Evolutionary conservation across 441 rosid genomes (phyloP).

Genomic region (Aquilaria agallochum): DNA sequence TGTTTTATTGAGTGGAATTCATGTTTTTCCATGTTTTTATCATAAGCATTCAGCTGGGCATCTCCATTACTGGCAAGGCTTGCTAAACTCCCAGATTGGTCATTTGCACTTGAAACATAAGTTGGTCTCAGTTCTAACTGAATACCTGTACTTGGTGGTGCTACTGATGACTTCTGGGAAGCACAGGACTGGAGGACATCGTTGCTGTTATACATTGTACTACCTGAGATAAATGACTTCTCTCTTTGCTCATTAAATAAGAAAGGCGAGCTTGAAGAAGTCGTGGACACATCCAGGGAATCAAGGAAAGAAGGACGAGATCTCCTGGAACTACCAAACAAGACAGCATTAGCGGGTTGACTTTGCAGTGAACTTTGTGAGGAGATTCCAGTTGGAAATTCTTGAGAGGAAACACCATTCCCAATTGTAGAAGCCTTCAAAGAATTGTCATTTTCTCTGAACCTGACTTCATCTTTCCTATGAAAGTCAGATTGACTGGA

Average conservation of each 20-base stretch:
- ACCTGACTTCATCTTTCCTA: constrained; percentile 19
- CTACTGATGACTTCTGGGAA: constrained; percentile 25
- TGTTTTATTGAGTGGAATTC: constrained; percentile 48
- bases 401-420: constrained; percentile 11
- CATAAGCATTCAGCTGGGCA: constrained; percentile 22
- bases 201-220: constrained; percentile 20
- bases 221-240: constrained; percentile 26
- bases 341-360: constrained; percentile 19
- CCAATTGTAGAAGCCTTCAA: constrained; percentile 18
- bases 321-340: constrained; percentile 32
- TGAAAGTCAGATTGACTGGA: constrained; percentile 23
- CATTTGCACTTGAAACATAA: constrained; percentile 27
- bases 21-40: constrained; percentile 21
- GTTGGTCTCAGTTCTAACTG: constrained; percentile 22
- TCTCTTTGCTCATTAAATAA: constrained; percentile 30
- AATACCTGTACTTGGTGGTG: constrained; percentile 28
- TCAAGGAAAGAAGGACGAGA: constrained; percentile 84
- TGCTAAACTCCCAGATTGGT: constrained; percentile 22
- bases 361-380: constrained; percentile 26
- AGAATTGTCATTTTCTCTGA: constrained; percentile 31
- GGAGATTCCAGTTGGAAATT: constrained; percentile 10
- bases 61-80: constrained; percentile 33
- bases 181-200: constrained; percentile 14
- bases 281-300: constrained; percentile 55
- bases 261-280: constrained; percentile 32